Base-by-base conservation (phyloP, 257 asterid species). In the Plantago elongata region DNA sequence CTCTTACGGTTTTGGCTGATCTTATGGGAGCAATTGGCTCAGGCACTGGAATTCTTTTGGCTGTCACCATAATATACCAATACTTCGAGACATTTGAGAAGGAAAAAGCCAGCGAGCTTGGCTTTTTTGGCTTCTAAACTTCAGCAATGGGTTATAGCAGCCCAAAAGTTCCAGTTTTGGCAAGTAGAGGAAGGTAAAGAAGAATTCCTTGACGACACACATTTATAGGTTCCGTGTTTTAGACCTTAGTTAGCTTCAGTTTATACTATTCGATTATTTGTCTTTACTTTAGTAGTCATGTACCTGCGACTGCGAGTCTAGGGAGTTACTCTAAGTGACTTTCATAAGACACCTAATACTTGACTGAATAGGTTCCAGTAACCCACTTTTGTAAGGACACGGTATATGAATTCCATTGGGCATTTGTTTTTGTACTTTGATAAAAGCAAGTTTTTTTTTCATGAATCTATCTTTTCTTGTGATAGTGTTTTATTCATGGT, bases 11-110 rank as follows among this genome's bases (percentile, higher is more conserved):
- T 34, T 64, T 89, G 81, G 97, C 97, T 0, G 97, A 89, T 75
- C 83, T 89, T 14, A 89, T 89, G 97, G 97, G 97, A 0, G 97
- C 97, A 22, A 89, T 89, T 40, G 97, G 97, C 66, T 89, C 97
- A 1, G 95, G 97, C 15, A 89, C 97, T 0, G 97, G 97, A 29
- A 89, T 89, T 72, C 71, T 89, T 13, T 81, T 89, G 11, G 97
- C 97, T 0, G 97, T 89, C 12, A 86, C 97, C 3, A 89, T 89
- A 76, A 89, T 89, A 46, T 89, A 89, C 57, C 97, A 89, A 78
- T 89, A 89, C 52, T 89, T 89, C 1, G 97, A 89, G 80, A 89
- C 97, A 0, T 89, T 89, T 44, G 97, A 89, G 79, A 89, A 89
- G 87, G 97, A 89, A 55, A 89, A 83, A 69, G 94, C 97, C 14